Base-by-base conservation (phyloP, 2,329 filamentous ascomycete genomes). In the Spiromastix sp. region DNA sequence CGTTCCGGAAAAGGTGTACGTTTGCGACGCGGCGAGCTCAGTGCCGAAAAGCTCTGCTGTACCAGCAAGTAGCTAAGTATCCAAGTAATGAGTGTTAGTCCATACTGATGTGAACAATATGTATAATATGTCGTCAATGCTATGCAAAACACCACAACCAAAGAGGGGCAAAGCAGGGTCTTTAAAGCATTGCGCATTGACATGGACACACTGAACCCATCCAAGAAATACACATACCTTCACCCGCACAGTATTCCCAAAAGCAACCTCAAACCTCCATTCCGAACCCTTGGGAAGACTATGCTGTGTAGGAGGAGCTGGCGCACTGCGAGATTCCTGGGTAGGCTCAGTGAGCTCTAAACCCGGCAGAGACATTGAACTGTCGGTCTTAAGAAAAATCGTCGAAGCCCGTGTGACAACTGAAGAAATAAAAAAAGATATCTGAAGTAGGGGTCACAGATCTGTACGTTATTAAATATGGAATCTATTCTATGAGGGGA, bases 41-140 rank as follows among this genome's bases (percentile, higher is more conserved):
- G 89, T 87, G 54, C 91, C 91, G 55, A 96, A 94, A 52, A 93
- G 77, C 60, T 98, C 91, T 32, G 89, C 91, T 1, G 80, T 85
- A 42, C 91, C 91, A 21, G 72, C 76, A 37, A 85, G 63, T 17
- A 96, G 68, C 65, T 86, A 28, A 19, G 56, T 48, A 39, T 60
- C 58, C 8, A n/a, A 9, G 8, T 18, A 5, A 27, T 18, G 17
- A 12, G 15, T n/a, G n/a, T n/a, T n/a, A n/a, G n/a, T n/a, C n/a
- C n/a, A n/a, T n/a, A n/a, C n/a, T n/a, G n/a, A n/a, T n/a, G n/a
- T n/a, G n/a, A n/a, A n/a, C n/a, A n/a, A n/a, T n/a, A n/a, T n/a
- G n/a, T n/a, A n/a, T n/a, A n/a, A n/a, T n/a, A n/a, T n/a, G n/a
- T n/a, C n/a, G n/a, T n/a, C n/a, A n/a, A n/a, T n/a, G n/a, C n/a